A percentile compares a stretch with the other conserved stretches of the same genome.
These are phyloP conservation scores for Adiantum capillusveneris DNA, from an alignment of 75 land plant species.

Conservation along the genomic window DNA sequence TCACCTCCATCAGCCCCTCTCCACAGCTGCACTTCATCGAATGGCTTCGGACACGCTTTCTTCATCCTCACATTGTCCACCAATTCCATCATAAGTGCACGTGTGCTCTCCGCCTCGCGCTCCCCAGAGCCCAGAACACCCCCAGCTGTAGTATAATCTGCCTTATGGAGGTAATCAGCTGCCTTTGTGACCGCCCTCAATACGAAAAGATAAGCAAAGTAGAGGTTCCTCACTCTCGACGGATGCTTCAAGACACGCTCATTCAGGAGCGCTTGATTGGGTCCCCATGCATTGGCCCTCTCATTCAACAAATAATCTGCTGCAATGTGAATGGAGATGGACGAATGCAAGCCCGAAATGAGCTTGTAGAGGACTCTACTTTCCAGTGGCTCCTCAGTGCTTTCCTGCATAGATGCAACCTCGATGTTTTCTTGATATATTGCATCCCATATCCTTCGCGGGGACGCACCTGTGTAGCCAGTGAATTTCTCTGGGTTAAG, in stretches of 20 bases:
- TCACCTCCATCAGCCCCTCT: constrained; percentile 31
- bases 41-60: constrained; percentile 29
- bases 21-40: constrained; percentile 42
- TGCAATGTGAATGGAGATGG: constrained; percentile 42
- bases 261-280: constrained; percentile 22
- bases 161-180: constrained; percentile 21
- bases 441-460: constrained; percentile 35
- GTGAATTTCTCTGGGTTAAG: constrained; percentile 39
- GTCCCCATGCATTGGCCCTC: constrained; percentile 25
- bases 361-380: constrained; percentile 33
- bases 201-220: constrained; percentile 39
- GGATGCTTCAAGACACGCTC: constrained; percentile 44
- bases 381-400: constrained; percentile 19
- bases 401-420: not conserved
- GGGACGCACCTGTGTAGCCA: constrained; percentile 36
- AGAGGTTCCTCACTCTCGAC: constrained; percentile 27
- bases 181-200: constrained; percentile 44
- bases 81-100: constrained; percentile 14
- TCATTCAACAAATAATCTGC: constrained; percentile 38
- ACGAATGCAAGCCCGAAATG: constrained; percentile 40
- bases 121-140: no score
- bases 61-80: constrained; percentile 22
- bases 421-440: constrained; percentile 2
- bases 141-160: constrained; percentile 32
- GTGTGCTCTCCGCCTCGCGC: constrained; percentile 21